Conservation (phyloP, 73 alveolate species). For the Paramecium pentaurelia region DNA sequence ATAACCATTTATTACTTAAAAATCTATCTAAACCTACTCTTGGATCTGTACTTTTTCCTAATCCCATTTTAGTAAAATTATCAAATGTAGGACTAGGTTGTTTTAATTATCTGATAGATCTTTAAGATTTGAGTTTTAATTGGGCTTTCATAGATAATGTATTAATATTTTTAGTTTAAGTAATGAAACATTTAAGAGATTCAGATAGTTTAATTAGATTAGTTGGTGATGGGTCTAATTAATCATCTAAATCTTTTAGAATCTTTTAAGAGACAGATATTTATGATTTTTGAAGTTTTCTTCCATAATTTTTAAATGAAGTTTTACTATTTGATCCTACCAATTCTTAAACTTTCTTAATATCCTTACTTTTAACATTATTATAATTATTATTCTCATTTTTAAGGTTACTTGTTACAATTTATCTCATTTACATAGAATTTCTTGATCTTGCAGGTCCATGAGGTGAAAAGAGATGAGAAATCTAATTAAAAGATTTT, state of each 20-base stretch:
- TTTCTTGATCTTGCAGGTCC: conserved; percentile 40
- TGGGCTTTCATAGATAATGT: neutral
- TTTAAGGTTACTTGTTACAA: neutral
- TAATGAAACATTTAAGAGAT: neutral
- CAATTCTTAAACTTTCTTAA: neutral
- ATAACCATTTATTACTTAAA: conserved; percentile 21
- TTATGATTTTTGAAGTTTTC: neutral
- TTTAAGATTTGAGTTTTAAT: neutral
- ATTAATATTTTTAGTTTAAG: neutral
- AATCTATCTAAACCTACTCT: conserved; percentile 31
- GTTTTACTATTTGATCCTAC: neutral
- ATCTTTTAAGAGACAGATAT: neutral
- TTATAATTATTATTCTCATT: neutral
- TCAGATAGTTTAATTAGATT: neutral
- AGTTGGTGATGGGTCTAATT: neutral
- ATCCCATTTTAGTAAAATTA: neutral
- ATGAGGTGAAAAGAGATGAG: conserved; percentile 43
- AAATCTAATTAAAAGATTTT: conserved; percentile 8
- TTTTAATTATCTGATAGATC: neutral
- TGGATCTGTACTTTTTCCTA: neutral
- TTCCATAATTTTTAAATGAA: neutral
- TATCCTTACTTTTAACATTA: neutral
- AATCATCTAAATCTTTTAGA: neutral
- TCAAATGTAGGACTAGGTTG: conserved; percentile 7
- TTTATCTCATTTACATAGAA: conserved; percentile 26